A percentile compares a stretch with the other conserved stretches of the same genome.
These are phyloP conservation scores for Agaricus subrufescens DNA, from an alignment of 768 basidiomycete genomes.

Conservation along the genomic window DNA sequence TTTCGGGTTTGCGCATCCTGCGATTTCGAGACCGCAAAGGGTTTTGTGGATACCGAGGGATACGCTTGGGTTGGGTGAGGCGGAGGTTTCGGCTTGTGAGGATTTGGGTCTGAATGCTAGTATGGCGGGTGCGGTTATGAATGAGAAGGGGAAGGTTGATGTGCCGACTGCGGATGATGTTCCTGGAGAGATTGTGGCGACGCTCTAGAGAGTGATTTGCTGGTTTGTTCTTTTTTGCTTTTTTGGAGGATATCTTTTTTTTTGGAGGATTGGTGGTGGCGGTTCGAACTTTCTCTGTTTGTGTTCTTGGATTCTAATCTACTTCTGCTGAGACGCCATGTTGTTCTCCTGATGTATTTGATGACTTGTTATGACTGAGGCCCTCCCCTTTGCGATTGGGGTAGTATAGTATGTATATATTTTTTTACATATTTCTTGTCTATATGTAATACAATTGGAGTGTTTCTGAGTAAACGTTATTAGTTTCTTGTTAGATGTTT, in stretches of 20 bases:
- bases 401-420: too few relatives aligned
- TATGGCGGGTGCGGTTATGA: constrained; percentile 26
- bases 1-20: constrained; percentile 87
- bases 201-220: background rate
- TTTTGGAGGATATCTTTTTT: background rate
- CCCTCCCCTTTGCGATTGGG: too few relatives aligned
- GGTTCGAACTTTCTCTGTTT: background rate
- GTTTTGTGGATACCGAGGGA: constrained; percentile 86
- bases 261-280: background rate
- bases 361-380: too few relatives aligned
- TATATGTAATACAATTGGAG: too few relatives aligned
- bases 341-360: too few relatives aligned
- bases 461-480: too few relatives aligned
- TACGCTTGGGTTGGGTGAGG: constrained; percentile 52
- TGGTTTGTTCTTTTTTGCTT: too few relatives aligned
- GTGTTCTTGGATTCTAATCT: background rate
- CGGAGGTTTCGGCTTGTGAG: constrained; percentile 50
- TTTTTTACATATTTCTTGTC: too few relatives aligned
- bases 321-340: too few relatives aligned
- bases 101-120: constrained; percentile 53
- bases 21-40: constrained; percentile 65
- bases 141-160: constrained; percentile 33
- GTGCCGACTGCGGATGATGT: constrained; percentile 28
- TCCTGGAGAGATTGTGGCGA: background rate
- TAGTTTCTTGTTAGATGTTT: too few relatives aligned